phyloP scores from a whole-genome alignment of 805 yeast genomes.

The Wickerhamomyces hampshirensis region DNA sequence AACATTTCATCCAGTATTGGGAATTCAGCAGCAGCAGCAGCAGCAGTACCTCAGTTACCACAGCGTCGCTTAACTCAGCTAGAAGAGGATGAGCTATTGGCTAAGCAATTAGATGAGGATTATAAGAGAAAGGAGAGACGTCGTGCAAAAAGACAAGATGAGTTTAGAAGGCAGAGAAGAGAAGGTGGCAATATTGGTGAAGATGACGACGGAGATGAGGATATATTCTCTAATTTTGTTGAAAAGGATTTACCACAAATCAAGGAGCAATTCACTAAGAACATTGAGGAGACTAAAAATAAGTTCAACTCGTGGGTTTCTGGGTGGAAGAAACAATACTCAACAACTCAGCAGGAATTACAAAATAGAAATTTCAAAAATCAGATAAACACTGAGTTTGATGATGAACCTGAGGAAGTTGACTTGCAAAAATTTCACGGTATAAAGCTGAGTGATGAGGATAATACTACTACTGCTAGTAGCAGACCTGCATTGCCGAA shows the following conservation, averaged over 20 bases:
- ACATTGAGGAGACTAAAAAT: slow-evolving; percentile 74
- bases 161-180: slow-evolving; percentile 10
- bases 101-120: slow-evolving; percentile 72
- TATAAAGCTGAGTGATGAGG: slow-evolving; percentile 38
- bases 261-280: slow-evolving; percentile 63
- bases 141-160: slow-evolving; percentile 25
- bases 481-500: slow-evolving; percentile 24
- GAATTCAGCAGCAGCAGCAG: slow-evolving; percentile 22
- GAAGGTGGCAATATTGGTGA: slow-evolving; percentile 1
- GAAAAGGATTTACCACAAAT: slow-evolving; percentile 53
- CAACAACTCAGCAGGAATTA: slow-evolving; percentile 14
- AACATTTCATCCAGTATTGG: slow-evolving; percentile 29
- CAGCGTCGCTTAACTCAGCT: slow-evolving; percentile 31
- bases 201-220: slow-evolving; percentile 37
- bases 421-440: slow-evolving; percentile 44
- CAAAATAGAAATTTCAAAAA: slow-evolving; percentile 20
- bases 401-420: slow-evolving; percentile 53
- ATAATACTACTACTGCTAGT: slow-evolving; percentile 6
- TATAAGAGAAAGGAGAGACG: slow-evolving; percentile 32
- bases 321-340: slow-evolving; percentile 25
- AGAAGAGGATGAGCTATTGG: slow-evolving; percentile 75
- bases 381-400: slow-evolving; percentile 29
- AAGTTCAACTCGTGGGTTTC: slow-evolving; percentile 68
- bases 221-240: slow-evolving; percentile 53
- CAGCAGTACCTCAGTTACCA: slow-evolving; percentile 23